Base-by-base conservation (phyloP, 768 basidiomycete genomes). In the Boletus bicolor region DNA sequence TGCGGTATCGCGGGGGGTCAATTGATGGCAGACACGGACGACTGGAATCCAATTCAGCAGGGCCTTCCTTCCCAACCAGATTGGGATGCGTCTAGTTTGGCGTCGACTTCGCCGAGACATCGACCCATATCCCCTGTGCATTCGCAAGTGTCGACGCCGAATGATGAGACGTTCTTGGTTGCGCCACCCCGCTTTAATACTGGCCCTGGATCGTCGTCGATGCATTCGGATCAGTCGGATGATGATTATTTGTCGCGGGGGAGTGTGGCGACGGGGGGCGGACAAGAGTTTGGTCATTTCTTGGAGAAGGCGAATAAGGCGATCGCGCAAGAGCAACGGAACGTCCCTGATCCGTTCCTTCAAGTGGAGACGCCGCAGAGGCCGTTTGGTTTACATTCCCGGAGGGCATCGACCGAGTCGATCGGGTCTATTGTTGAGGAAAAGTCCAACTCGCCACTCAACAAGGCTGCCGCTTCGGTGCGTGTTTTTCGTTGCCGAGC, bases 371-470 rank as follows among this genome's bases (percentile, higher is more conserved):
- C 82, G 8, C 91, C 91, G 9, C 76, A 73, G 32, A 80, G 81
- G 57, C 91, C 93, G 1, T 95, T 96, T 71, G 90, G 90, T 50
- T 62, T 76, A 11, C 90, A 93, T 68, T 92, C 89, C 41, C 81
- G 93, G 6, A 80, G 82, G 7, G 86, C 87, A 0, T 94, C 92
- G 1, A 85, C 89, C n/a, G 94, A 96, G 64, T 93, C 92, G 6
- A 94, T 96, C 53, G 85, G 89, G 14, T 88, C 91, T 4, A 93
- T 96, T 51, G 87, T 93, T 32, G 92, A 94, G 59, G 93, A 96
- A 63, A 96, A 96, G 76, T 77, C 79, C 1, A 89, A 89, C 59
- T 93, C 94, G 24, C 93, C 94, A 11, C 76, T 96, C 56, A 97
- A 97, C 76, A 96, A 95, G 73, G 92, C 93, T 11, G 91, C 93